Evolutionary conservation across 805 yeast species (phyloP), one percentile per base, ranked within the genome.

Genomic region (Metschnikowia hibisci): DNA sequence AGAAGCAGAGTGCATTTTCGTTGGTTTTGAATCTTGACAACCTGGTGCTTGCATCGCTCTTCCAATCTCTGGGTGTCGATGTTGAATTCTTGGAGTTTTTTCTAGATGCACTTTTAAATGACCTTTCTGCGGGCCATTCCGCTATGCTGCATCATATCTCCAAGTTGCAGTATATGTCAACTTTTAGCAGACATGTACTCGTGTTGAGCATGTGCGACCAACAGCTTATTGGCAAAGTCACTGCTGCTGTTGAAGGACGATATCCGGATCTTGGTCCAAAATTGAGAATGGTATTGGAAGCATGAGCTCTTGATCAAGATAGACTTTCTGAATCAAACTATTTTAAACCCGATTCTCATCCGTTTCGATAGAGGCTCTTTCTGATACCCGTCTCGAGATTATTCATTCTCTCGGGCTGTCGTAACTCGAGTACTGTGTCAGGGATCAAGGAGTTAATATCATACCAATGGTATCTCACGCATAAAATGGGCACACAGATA

Each of bases 31-130:
- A 45, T 2, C 29, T 76, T 1, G 46, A 61, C 1, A 35, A 62
- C 0, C 34, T 45, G 0, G 54, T 56, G 1, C 64, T 67, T 31
- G 13, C 46, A 1, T 51, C 53, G 9, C 46, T 73, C 2, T 80
- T 76, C 43, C 51, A 55, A 6, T 42, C 53, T 3, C 66, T 73
- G 8, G 82, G 81, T 1, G 56, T 81, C 1, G 85, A 80, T 30
- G 51, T 72, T 0, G 74, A 70, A 10, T 69, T 75, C 45, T 56
- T 80, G 6, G 63, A 63, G n/a, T 72, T 77, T 45, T 73, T 66
- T 43, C 38, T 80, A 7, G 76, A 73, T 23, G 74, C 83, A 4
- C 54, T 65, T 6, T 20, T 30, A 12, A n/a, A 25, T 10, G 22
- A 14, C 22, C 30, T 37, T 11, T 14, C 16, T 15, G 20, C 23